phyloP scores from a whole-genome alignment of 2,329 filamentous ascomycete genomes.

The Bisporella sp. region DNA sequence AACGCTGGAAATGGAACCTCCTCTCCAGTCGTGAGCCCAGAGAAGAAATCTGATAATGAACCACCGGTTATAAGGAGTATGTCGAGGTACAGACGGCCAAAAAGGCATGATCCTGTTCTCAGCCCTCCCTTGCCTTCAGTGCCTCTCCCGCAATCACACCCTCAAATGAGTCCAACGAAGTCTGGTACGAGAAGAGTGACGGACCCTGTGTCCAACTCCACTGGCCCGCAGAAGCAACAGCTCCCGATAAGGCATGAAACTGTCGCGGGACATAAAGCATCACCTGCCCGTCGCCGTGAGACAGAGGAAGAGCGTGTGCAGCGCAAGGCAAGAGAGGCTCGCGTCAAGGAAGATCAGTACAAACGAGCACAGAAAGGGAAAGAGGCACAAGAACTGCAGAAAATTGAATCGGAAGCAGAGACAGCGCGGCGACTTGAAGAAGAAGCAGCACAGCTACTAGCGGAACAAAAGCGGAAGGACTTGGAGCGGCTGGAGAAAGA shows the following conservation, averaged over 20 bases:
- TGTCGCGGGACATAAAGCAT: neutral
- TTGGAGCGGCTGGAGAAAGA: constrained; percentile 25
- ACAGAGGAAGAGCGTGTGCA: constrained; percentile 11
- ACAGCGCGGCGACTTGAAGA: constrained; percentile 13
- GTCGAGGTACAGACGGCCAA: constrained; percentile 30
- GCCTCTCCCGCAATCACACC: neutral
- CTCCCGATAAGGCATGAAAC: neutral
- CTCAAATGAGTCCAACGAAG: neutral
- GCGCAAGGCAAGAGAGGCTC: constrained; percentile 12
- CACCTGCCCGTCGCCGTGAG: neutral
- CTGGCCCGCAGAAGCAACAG: constrained; percentile 1
- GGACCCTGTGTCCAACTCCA: constrained; percentile 8
- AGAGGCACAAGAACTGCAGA: constrained; percentile 8
- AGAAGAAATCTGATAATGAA: constrained; percentile 19
- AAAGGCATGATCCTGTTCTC: constrained; percentile 4
- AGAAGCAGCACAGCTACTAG: constrained; percentile 18
- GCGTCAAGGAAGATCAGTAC: constrained; percentile 12
- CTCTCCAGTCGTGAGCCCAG: constrained; percentile 9
- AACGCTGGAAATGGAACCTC: constrained; percentile 26
- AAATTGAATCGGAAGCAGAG: constrained; percentile 6
- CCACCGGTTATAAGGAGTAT: constrained; percentile 28
- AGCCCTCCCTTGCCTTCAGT: constrained; percentile 5
- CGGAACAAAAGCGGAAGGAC: constrained; percentile 27
- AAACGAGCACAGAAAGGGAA: constrained; percentile 5
- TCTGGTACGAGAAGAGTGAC: constrained; percentile 11